Percentiles rank a stretch among this genome's conserved stretches.
Evolutionary conservation across 2,329 filamentous ascomycete genomes (phyloP).

Genomic region (Magnaporthiopsis incrustans): DNA sequence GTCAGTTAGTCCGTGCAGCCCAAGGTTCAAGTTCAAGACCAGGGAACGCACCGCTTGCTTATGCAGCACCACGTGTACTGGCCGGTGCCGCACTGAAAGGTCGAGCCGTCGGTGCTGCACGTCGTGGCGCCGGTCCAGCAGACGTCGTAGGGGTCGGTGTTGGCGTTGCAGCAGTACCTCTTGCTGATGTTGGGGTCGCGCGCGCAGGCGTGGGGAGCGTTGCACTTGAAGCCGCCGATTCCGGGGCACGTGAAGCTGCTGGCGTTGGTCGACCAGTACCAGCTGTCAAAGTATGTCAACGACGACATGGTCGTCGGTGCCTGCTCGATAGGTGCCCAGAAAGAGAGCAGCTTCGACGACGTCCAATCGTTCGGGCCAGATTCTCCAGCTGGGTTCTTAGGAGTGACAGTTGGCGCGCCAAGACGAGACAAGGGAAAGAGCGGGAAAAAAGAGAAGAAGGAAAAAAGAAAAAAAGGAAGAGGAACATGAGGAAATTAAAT

Average conservation of each 20-base stretch:
- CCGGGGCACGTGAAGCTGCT: constrained; percentile 11
- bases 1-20: no score
- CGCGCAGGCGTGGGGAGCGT: constrained; percentile 13
- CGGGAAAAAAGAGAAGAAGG: no score
- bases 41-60: constrained; percentile 5
- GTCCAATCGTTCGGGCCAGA: no score
- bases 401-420: no score
- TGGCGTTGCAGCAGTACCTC: constrained; percentile 13
- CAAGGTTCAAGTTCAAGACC: neutral
- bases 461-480: no score
- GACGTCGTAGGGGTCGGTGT: constrained; percentile 2
- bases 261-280: constrained; percentile 13
- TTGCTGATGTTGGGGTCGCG: constrained; percentile 14
- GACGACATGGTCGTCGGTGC: constrained; percentile 7
- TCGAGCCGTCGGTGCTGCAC: constrained; percentile 13
- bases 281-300: constrained; percentile 13
- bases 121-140: constrained; percentile 12
- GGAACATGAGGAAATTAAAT: no score
- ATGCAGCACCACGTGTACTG: constrained; percentile 13
- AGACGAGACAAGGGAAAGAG: no score
- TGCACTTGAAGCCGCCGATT: constrained; percentile 9
- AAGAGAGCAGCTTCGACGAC: no score
- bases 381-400: no score
- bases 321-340: no score
- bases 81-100: constrained; percentile 12